A percentile compares a stretch with the other conserved stretches of the same genome.
phyloP scores from a whole-genome alignment of 371 early-diverging fungal species.

The Mortierella polycephala region DNA sequence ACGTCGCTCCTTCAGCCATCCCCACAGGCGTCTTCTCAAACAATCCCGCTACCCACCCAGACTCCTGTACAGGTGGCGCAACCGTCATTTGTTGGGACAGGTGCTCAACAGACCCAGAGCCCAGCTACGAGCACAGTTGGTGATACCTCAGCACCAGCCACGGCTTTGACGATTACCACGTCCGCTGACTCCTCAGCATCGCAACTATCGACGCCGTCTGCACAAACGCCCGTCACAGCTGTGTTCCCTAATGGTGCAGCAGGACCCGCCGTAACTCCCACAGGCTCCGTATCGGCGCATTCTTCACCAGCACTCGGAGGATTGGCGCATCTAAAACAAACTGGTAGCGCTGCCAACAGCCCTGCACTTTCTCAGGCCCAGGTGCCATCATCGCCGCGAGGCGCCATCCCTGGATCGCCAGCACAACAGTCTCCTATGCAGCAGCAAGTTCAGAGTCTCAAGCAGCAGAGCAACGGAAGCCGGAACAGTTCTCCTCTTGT shows the following conservation, averaged over 20 bases:
- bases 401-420: constrained; percentile 22
- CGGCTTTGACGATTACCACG: not conserved
- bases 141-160: not conserved
- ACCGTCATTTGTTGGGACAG: not conserved
- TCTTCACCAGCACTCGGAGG: constrained; percentile 29
- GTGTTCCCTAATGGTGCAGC: constrained; percentile 8
- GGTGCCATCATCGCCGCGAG: constrained; percentile 19
- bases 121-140: not conserved
- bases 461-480: constrained; percentile 22
- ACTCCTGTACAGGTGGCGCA: constrained; percentile 3
- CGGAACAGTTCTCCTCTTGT: constrained; percentile 39
- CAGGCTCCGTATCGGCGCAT: constrained; percentile 14
- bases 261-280: not conserved
- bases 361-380: constrained; percentile 36
- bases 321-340: constrained; percentile 15
- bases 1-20: constrained; percentile 1
- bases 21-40: not conserved
- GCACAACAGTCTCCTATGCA: constrained; percentile 16
- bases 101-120: constrained; percentile 6
- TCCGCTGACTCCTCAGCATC: constrained; percentile 7
- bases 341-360: constrained; percentile 22
- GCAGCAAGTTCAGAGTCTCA: constrained; percentile 21
- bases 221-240: not conserved
- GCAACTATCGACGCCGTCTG: not conserved
- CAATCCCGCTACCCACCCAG: not conserved